phyloP scores from a whole-genome alignment of 1,284 basidiomycete species.

The Pseudozyma pruni region DNA sequence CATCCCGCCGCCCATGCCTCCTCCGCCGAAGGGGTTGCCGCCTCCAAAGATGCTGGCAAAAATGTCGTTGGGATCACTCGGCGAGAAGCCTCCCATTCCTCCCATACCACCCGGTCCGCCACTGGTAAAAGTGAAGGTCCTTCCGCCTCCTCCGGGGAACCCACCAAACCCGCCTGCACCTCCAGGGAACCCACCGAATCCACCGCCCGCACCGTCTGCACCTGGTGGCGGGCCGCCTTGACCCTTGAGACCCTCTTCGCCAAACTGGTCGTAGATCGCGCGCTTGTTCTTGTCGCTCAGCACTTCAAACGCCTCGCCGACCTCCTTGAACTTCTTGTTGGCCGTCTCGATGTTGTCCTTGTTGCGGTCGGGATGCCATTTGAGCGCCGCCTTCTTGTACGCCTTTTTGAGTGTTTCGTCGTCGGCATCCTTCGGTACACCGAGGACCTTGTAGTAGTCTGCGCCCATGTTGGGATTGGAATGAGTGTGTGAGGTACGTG shows the following conservation, averaged over 20 bases:
- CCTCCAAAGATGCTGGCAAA: conserved; percentile 77
- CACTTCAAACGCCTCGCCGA: conserved; percentile 97
- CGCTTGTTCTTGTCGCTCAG: conserved; percentile 93
- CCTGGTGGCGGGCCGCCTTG: conserved; percentile 68
- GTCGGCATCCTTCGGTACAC: conserved; percentile 60
- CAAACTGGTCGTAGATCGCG: conserved; percentile 91
- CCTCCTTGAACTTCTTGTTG: conserved; percentile 91
- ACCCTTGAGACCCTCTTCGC: conserved; percentile 91
- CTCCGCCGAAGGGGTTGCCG: conserved; percentile 48
- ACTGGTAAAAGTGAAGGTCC: conserved; percentile 55
- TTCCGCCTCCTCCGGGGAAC: conserved; percentile 34
- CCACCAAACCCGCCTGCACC: conserved; percentile 33
- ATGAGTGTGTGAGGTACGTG: conserved; percentile 12
- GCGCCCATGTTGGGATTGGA: conserved; percentile 55
- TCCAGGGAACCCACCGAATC: conserved; percentile 16
- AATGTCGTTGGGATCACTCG: conserved; percentile 85
- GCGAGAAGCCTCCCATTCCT: conserved; percentile 62
- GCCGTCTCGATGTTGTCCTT: conserved; percentile 78
- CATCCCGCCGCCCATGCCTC: conserved; percentile 54
- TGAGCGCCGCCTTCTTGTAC: conserved; percentile 74
- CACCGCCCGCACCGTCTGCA: conserved; percentile 64
- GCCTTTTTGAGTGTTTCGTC: conserved; percentile 66
- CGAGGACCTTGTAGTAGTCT: conserved; percentile 67
- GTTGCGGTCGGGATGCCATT: conserved; percentile 93
- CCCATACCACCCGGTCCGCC: conserved; percentile 35